Base-by-base conservation (phyloP, 108 stramenopile species). In the Cylindrotheca fusiformis region DNA sequence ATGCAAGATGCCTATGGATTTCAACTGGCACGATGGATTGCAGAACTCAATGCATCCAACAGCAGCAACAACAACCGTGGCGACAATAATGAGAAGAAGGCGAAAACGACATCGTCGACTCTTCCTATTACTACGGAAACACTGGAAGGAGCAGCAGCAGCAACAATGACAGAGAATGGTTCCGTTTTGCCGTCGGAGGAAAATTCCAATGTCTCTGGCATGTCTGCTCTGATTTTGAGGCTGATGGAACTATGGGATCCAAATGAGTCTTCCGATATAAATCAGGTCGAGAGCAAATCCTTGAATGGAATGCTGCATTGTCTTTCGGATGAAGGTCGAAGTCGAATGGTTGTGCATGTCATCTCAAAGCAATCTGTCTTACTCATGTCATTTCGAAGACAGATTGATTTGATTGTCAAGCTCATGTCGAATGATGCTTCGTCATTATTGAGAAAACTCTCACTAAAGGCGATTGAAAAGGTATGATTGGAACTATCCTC, bases 401-500 rank as follows among this genome's bases (percentile, higher is more conserved):
- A 87, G 33, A 50, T 95, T 29, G 81, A 77, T 23, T 70, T 90
- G 6, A 67, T 95, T 60, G 57, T 95, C 57, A 52, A 72, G 22
- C 73, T 95, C 20, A 90, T 93, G 89, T 81, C 61, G 5, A 81
- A 84, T 65, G 28, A 58, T 19, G 47, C 68, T 22, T 68, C 64
- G 29, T 72, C 75, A 19, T 70, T 79, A 22, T 59, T 95, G 25
- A 85, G 94, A 23, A 93, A 91, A 76, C 75, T 92, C 1, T 71
- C 91, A 49, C 61, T 95, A 52, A 95, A 91, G 74, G 84, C 93
- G 23, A 75, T 94, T 41, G 79, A 80, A 55, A 73, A 70, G 67
- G 72, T 73, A 65, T 0, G 61, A 51, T 14, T 41, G 6, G 19
- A 17, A 28, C 10, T 23, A 21, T 44, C 18, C 10, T 23, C 5